Evolutionary conservation across 208 protist genomes (phyloP).

Genomic region (Leptomonas seymouri): DNA sequence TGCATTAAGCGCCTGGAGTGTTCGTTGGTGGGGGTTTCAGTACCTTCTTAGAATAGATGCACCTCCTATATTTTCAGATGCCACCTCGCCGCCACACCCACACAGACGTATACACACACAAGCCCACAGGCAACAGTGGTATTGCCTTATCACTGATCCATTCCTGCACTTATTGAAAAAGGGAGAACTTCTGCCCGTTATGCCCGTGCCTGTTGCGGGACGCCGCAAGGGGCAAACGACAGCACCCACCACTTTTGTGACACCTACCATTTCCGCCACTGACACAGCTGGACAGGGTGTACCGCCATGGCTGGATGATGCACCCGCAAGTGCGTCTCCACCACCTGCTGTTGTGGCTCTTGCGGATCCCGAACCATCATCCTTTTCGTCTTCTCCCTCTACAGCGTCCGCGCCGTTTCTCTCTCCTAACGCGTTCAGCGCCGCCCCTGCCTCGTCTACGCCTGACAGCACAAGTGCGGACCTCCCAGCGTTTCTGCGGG

Average conservation of each 20-base stretch:
- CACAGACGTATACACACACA: no score
- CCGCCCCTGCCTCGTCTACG: neutral
- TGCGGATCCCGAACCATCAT: neutral
- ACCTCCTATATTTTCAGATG: no score
- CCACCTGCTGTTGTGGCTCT: neutral
- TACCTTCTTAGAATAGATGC: no score
- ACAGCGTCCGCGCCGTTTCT: neutral
- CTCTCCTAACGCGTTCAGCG: neutral
- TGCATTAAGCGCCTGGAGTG: no score
- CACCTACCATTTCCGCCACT: neutral
- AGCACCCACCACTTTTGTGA: neutral
- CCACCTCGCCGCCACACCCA: no score
- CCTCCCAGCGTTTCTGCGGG: constrained; percentile 18
- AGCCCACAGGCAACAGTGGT: no score
- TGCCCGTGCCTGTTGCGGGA: constrained; percentile 30
- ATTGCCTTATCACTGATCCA: no score
- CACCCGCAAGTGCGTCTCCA: neutral
- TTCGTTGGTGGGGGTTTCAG: no score
- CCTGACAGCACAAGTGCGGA: neutral
- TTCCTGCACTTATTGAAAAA: neutral
- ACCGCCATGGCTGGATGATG: constrained; percentile 27
- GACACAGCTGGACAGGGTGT: neutral
- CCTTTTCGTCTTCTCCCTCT: neutral
- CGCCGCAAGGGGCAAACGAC: constrained; percentile 22
- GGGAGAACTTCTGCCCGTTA: constrained; percentile 3